These are phyloP conservation scores for Ustilago curta DNA, from an alignment of 1,284 basidiomycete genomes.

Conservation along the genomic window DNA sequence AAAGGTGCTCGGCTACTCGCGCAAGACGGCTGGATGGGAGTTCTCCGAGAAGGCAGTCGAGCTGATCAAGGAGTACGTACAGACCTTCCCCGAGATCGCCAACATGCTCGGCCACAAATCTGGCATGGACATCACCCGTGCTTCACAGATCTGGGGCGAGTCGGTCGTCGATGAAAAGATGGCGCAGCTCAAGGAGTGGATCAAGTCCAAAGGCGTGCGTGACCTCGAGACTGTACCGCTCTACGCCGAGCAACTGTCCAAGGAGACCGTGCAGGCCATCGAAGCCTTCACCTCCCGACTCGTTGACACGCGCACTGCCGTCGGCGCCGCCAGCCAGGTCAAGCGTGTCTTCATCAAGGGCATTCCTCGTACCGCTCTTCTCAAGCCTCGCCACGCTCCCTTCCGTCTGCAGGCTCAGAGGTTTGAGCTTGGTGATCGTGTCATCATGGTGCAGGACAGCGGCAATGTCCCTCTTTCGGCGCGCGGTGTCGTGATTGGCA, in stretches of 20 bases:
- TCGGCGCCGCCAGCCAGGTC: constrained; percentile 77
- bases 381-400: constrained; percentile 90
- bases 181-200: constrained; percentile 84
- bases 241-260: constrained; percentile 89
- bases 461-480: constrained; percentile 91
- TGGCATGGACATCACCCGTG: constrained; percentile 76
- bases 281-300: constrained; percentile 82
- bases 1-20: constrained; percentile 94
- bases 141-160: constrained; percentile 79
- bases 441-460: constrained; percentile 91
- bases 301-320: constrained; percentile 45
- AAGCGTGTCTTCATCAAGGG: constrained; percentile 91
- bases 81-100: constrained; percentile 65
- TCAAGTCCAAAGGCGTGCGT: constrained; percentile 84
- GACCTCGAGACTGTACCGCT: constrained; percentile 93
- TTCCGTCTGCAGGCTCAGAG: constrained; percentile 89
- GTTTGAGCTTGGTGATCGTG: constrained; percentile 94
- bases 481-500: constrained; percentile 92
- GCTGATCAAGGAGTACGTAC: constrained; percentile 84
- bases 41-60: constrained; percentile 88
- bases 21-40: constrained; percentile 91
- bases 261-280: constrained; percentile 70
- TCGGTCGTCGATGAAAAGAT: constrained; percentile 78
- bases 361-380: constrained; percentile 91
- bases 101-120: constrained; percentile 46